These are phyloP conservation scores for Leucocoprinus sp. DNA, from an alignment of 768 basidiomycete genomes.

Conservation along the genomic window DNA sequence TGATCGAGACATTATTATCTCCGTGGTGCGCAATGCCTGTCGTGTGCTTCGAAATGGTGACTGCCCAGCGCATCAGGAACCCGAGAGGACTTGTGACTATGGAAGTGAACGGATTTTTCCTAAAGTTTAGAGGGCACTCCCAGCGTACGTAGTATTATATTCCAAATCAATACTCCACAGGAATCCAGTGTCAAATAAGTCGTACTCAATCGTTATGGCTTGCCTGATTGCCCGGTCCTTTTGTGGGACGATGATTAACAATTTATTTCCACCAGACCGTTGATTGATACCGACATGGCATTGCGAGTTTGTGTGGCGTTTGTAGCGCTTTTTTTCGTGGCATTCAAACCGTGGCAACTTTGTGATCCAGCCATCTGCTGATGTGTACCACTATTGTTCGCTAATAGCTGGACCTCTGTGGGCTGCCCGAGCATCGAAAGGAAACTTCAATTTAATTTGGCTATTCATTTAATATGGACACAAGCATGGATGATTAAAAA, in stretches of 20 bases:
- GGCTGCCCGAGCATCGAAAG: constrained; percentile 86
- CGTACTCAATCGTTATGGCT: no score
- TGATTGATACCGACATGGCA: no score
- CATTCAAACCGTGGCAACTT: no score
- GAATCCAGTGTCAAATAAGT: no score
- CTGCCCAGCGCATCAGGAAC: constrained; percentile 50
- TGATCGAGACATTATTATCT: constrained; percentile 96
- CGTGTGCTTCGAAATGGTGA: neutral
- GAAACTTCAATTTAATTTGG: constrained; percentile 99
- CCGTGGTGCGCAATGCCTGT: constrained; percentile 58
- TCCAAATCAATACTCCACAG: no score
- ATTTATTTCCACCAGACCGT: no score
- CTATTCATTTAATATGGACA: constrained; percentile 75
- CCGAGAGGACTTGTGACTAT: constrained; percentile 91
- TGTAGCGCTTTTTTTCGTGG: no score
- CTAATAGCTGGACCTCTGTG: no score
- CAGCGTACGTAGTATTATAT: constrained; percentile 91
- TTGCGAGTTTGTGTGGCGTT: no score
- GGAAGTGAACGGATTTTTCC: constrained; percentile 96
- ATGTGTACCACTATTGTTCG: neutral
- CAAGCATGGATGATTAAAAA: constrained; percentile 91
- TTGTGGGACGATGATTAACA: no score
- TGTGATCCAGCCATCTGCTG: no score
- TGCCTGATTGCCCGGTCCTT: no score
- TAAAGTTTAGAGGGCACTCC: constrained; percentile 98